Conservation (phyloP, 208 protist species). For the Zelonia costaricensis region DNA sequence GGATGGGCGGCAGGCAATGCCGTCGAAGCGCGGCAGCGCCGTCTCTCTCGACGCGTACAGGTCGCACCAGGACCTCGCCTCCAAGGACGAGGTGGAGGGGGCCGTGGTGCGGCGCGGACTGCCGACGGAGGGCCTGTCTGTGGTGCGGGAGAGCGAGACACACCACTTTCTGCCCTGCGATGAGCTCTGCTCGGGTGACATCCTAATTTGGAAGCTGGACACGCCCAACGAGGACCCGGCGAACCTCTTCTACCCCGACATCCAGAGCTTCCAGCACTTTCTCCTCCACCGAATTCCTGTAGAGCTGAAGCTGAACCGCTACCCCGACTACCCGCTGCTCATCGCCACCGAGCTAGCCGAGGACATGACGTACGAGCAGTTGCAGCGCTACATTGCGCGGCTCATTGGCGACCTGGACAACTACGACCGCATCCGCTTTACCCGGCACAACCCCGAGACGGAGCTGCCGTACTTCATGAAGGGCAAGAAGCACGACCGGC, state of each 20-base stretch:
- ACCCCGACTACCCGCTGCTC: conserved; percentile 67
- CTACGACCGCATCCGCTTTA: conserved; percentile 88
- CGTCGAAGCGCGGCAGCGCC: conserved; percentile 16
- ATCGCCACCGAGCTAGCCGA: conserved; percentile 70
- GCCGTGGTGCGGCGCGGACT: conserved; percentile 5
- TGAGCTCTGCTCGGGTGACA: conserved; percentile 60
- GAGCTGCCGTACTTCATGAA: conserved; percentile 90
- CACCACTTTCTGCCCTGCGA: conserved; percentile 44
- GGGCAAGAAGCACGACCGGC: conserved; percentile 65
- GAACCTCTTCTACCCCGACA: conserved; percentile 80
- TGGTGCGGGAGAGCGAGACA: conserved; percentile 54
- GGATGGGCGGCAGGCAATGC: conserved; percentile 2
- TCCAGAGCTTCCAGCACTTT: conserved; percentile 84
- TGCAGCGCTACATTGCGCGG: conserved; percentile 80
- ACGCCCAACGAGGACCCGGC: conserved; percentile 44
- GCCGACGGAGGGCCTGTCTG: conserved; percentile 31
- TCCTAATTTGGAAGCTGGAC: conserved; percentile 59
- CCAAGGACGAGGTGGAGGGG: conserved; percentile 20
- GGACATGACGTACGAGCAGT: conserved; percentile 90
- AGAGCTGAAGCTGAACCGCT: conserved; percentile 69
- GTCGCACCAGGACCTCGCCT: conserved; percentile 22
- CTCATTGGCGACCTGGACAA: conserved; percentile 67
- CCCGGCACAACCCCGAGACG: conserved; percentile 85
- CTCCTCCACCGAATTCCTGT: conserved; percentile 66
- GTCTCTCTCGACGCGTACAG: conserved; percentile 22